Evolutionary conservation across 805 yeast genomes (phyloP).

Genomic region (Candida arabinofermentans): DNA sequence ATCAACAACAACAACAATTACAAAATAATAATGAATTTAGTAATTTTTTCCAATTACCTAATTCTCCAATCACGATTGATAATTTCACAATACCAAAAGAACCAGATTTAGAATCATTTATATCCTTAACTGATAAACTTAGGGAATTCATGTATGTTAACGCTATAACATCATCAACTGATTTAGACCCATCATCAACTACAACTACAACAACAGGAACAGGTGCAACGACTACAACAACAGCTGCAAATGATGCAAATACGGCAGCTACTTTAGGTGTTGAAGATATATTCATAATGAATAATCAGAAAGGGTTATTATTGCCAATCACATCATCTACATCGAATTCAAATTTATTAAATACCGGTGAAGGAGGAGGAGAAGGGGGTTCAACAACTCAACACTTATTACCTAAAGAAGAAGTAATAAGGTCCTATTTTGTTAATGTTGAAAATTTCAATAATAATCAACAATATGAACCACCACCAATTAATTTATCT

Average conservation of each 20-base stretch:
- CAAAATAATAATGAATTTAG: conserved; percentile 5
- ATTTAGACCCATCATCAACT: neutral
- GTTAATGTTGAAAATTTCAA: conserved; percentile 18
- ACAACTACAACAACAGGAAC: too few species aligned
- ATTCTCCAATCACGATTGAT: conserved; percentile 6
- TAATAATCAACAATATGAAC: conserved; percentile 9
- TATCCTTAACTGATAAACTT: conserved; percentile 31
- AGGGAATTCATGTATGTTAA: conserved; percentile 38
- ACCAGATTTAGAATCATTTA: conserved; percentile 7
- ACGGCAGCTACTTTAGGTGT: too few species aligned
- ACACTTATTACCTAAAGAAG: conserved; percentile 3
- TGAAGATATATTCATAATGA: too few species aligned
- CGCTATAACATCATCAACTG: conserved; percentile 17
- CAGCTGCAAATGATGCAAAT: too few species aligned
- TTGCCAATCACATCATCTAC: too few species aligned
- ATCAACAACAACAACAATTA: conserved; percentile 2
- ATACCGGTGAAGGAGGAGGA: too few species aligned
- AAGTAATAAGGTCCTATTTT: conserved; percentile 18
- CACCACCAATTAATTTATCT: conserved; percentile 8
- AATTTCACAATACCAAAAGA: conserved; percentile 3
- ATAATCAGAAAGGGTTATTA: too few species aligned
- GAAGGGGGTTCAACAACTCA: too few species aligned
- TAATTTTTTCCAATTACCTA: conserved; percentile 10
- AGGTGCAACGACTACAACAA: too few species aligned
- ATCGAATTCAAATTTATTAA: too few species aligned